Conservation (phyloP, 192 early-diverging fungal genomes). For the Entomortierella beljakovae region DNA sequence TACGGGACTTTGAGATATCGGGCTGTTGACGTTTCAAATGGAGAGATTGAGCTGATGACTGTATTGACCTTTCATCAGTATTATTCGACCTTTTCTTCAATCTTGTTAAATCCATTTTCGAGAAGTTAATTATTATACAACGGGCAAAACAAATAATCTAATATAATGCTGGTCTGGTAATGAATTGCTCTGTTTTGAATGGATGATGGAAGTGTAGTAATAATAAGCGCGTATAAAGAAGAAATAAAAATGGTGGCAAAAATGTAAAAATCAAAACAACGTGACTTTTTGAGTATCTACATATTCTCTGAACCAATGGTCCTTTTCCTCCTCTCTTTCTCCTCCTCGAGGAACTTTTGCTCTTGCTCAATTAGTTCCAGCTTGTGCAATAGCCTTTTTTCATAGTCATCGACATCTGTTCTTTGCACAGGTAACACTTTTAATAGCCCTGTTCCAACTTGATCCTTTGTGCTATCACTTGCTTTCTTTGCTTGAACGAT, state of each 20-base stretch:
- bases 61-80: neutral
- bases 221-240: too few relatives aligned
- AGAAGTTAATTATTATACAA: neutral
- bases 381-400: constrained; percentile 59
- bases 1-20: neutral
- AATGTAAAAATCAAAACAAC: too few relatives aligned
- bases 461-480: neutral
- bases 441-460: constrained; percentile 43
- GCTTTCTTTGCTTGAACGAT: neutral
- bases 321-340: constrained; percentile 32
- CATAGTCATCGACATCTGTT: constrained; percentile 72
- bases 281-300: too few relatives aligned
- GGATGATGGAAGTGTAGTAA: too few relatives aligned
- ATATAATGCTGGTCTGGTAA: too few relatives aligned
- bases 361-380: constrained; percentile 58
- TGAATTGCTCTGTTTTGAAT: too few relatives aligned
- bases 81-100: neutral
- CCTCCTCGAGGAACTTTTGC: constrained; percentile 47
- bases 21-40: neutral
- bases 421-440: constrained; percentile 69
- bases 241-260: too few relatives aligned
- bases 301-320: neutral
- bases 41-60: neutral
- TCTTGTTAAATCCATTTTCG: neutral
- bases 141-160: too few relatives aligned